Evolutionary conservation across 2,329 filamentous ascomycete species (phyloP), one percentile per base, ranked within the genome.

Genomic region (Cordyceps pruinosa): DNA sequence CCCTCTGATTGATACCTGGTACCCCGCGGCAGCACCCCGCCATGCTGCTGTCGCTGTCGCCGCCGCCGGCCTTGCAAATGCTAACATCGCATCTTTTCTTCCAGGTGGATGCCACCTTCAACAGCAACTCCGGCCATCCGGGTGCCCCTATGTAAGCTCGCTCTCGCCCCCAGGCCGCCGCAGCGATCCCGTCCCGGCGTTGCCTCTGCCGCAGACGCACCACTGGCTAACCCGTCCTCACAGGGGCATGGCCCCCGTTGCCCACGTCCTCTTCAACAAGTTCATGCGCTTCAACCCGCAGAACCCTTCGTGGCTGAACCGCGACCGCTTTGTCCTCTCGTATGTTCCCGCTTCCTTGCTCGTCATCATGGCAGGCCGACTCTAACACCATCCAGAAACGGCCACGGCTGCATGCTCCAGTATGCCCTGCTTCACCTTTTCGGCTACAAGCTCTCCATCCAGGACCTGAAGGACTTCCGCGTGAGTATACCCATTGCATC

Each of bases 251-350:
- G 94, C 94, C 70, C 93, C 94, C 62, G 86, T 92, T 70, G 87
- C 94, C 75, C 94, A 97, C 83, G 90, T 97, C 70, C 85, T 99
- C 64, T 99, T 90, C 81, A 96, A 96, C 85, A 95, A 94, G 77
- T 95, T 97, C 83, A 90, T 99, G 90, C 95, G 79, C 75, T 99
- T 97, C 85, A 99, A 97, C 87, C 94, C 94, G 69, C 95, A 97
- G 87, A 97, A 96, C 85, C 90, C 94, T 68, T 82, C 90, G 64
- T 99, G 92, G 92, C 70, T 94, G 69, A 97, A 97, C 85, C 88
- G 94, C 71, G 94, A 99, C 78, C 89, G 94, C 75, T 99, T 99
- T 72, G 91, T 99, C 62, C 91, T 99, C 73, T 99, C 94, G 92
- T 97, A 84, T 84, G 92, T 88, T 21, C 17, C 39, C 21, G 21